phyloP scores from a whole-genome alignment of 768 basidiomycete genomes.

The Mycena floridula region DNA sequence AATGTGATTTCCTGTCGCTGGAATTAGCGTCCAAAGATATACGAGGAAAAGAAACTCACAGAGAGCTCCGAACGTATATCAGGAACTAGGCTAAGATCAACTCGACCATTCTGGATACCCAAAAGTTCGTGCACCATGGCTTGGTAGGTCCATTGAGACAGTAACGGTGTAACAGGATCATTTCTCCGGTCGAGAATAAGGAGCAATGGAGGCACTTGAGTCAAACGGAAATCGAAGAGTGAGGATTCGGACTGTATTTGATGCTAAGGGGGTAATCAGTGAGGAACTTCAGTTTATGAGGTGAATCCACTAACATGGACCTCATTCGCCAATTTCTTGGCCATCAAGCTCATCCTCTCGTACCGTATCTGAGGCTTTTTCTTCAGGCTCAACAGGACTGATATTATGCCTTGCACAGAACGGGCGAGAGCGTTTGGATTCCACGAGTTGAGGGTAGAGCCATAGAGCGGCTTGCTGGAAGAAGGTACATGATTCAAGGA shows the following conservation, averaged over 20 bases:
- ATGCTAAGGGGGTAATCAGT: conserved; percentile 41
- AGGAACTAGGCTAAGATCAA: conserved; percentile 77
- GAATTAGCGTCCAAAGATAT: conserved; percentile 2
- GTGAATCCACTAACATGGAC: conserved; percentile 55
- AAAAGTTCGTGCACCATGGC: conserved; percentile 98
- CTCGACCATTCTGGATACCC: conserved; percentile 90
- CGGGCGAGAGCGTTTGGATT: conserved; percentile 66
- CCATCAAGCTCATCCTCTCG: conserved; percentile 89
- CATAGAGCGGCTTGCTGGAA: conserved; percentile 59
- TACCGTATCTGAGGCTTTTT: conserved; percentile 94
- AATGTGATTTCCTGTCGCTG: conserved; percentile 81
- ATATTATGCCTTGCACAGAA: conserved; percentile 75
- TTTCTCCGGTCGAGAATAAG: conserved; percentile 93
- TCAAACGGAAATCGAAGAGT: conserved; percentile 88
- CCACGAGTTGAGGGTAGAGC: conserved; percentile 68
- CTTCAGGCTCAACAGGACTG: conserved; percentile 88
- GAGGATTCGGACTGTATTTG: conserved; percentile 74
- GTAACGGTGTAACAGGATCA: conserved; percentile 92
- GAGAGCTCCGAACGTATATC: conserved; percentile 83
- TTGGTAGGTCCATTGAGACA: conserved; percentile 99
- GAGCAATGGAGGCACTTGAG: conserved; percentile 82
- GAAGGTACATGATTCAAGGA: conserved; percentile 77
- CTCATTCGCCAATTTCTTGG: conserved; percentile 82
- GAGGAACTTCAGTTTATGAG: neutral
- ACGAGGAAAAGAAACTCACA: conserved; percentile 33